Base-by-base conservation (phyloP, 1,284 basidiomycete genomes). In the Clitocybe nebularis region DNA sequence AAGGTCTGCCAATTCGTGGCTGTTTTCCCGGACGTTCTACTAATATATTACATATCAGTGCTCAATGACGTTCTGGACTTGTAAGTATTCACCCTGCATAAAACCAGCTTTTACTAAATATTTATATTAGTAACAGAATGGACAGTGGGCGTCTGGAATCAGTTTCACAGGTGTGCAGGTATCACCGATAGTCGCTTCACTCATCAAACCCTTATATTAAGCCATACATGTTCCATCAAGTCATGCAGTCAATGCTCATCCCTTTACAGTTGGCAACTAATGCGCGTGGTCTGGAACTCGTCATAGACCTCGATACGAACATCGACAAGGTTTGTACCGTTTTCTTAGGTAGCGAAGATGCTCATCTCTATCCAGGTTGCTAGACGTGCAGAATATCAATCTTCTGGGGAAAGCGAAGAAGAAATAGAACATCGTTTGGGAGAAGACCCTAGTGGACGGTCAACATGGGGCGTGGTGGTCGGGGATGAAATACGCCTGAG, bases 31-130 rank as follows among this genome's bases (percentile, higher is more conserved):
- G n/a, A n/a, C n/a, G n/a, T 35, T 14, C 19, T 32, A 37, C 2
- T 26, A 7, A 11, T 6, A 9, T 32, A 36, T 14, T n/a, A 26
- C 34, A 42, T 13, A 17, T 8, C 58, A 72, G 84, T 89, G 0
- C 63, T 88, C 25, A 86, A 88, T 53, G 85, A 87, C 55, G 81
- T 87, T 9, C 67, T 88, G n/a, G 79, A 81, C 53, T 80, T 80
- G 75, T 76, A 43, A 25, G 41, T 25, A 25, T 17, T 32, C 16
- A 36, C 7, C 38, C 21, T 9, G 16, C 13, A 21, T 25, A 13
- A 30, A 10, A 22, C 4, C 11, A 3, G 28, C 11, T 14, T 16
- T 21, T 22, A 1, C n/a, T 25, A 14, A 19, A 29, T 6, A 14
- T 7, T 42, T 25, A 19, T 21, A 7, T 17, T 30, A 56, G 56